Evolutionary conservation across 495 filamentous ascomycete genomes (phyloP), one percentile per base, ranked within the genome.

Genomic region (Lophiotrema nucula): DNA sequence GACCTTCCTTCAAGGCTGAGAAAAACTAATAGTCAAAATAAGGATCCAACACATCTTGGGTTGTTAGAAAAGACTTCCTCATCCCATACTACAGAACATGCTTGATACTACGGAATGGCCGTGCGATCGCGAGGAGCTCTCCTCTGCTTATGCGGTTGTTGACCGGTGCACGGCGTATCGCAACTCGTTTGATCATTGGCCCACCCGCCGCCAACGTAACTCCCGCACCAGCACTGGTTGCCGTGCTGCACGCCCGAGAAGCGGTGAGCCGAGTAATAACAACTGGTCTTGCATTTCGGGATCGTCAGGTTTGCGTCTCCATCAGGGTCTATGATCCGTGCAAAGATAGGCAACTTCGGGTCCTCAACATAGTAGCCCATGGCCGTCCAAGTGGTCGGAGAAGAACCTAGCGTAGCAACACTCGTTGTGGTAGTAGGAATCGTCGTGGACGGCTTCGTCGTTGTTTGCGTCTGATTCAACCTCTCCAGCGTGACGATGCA

Each of bases 191-290:
- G 54, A 48, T 65, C 47, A 12, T 22, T 55, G 35, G 51, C 26
- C 52, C 55, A 62, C 46, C 60, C 58, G 26, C 61, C 60, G 28
- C 47, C 64, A 22, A 64, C 67, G 50, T 58, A 69, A 43, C 21
- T 58, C 24, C 67, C 39, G 44, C 67, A 69, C 67, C 67, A 69
- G 56, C 67, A 69, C 53, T 69, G 53, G 55, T 67, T 55, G 8
- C 67, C 64, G 16, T 62, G 27, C 50, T 67, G 58, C 26, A 69
- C 42, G 23, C 64, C 66, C 12, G 73, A 37, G 22, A 45, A 55
- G 12, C 16, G 3, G 25, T 10, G 46, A 3, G 41, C 23, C 6
- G 21, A 3, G 8, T 31, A 39, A 22, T 55, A 55, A 26, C 51
- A 55, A 18, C 38, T 44, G n/a, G 28, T 38, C 51, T 55, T 44